Evolutionary conservation across 495 filamentous ascomycete species (phyloP).

Genomic region (Recurvomyces mirabilis): DNA sequence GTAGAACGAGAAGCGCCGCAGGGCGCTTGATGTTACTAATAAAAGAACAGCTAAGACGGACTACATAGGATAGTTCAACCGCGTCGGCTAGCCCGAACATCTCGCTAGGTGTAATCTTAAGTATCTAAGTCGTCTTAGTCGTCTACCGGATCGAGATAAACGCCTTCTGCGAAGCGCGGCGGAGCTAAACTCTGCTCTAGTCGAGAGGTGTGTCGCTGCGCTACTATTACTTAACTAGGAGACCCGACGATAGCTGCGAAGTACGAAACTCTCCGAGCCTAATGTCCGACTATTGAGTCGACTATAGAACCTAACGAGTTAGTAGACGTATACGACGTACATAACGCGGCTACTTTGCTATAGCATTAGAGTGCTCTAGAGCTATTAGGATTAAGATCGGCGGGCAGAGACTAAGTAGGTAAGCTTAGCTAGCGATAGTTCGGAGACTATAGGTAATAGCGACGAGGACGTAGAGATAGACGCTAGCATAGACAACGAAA

Average conservation of each 20-base stretch:
- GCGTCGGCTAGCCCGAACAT: not conserved
- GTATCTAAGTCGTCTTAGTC: not conserved
- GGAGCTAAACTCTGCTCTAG: not conserved
- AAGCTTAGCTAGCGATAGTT: too few relatives aligned
- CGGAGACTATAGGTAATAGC: too few relatives aligned
- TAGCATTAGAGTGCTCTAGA: too few relatives aligned
- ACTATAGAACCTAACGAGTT: not conserved
- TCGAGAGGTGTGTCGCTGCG: not conserved
- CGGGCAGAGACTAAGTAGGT: too few relatives aligned
- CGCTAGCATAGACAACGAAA: too few relatives aligned
- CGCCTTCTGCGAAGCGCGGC: not conserved
- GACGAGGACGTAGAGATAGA: too few relatives aligned
- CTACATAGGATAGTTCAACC: not conserved
- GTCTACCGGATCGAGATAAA: not conserved
- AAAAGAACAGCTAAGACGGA: not conserved
- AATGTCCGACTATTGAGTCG: not conserved
- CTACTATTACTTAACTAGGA: not conserved
- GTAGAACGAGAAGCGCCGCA: not conserved
- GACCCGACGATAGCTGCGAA: not conserved
- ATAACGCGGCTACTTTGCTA: not conserved
- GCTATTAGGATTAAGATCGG: too few relatives aligned
- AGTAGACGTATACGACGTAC: not conserved
- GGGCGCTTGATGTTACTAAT: not conserved
- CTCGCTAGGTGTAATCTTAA: not conserved
- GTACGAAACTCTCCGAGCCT: not conserved